Evolutionary conservation across 2,329 filamentous ascomycete species (phyloP).

Genomic region (Cladosporium sp.): DNA sequence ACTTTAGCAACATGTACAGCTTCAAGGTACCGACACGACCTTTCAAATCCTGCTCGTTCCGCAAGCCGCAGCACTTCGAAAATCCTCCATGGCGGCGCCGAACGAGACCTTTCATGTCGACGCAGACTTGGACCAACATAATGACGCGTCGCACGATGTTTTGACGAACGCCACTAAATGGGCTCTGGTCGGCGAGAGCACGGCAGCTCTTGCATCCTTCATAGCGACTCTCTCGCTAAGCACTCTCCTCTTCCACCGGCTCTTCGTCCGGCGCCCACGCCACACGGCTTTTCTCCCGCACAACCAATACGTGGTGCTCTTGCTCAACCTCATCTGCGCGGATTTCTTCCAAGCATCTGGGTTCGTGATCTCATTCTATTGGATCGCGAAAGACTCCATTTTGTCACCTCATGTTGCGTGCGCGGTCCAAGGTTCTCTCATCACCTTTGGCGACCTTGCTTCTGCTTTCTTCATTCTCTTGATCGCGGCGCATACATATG

Average conservation of each 20-base stretch:
- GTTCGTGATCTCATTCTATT: constrained; percentile 60
- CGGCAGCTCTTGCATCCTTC: constrained; percentile 29
- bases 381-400: constrained; percentile 53
- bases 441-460: constrained; percentile 62
- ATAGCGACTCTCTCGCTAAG: constrained; percentile 25
- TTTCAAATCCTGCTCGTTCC: no score
- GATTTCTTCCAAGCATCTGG: constrained; percentile 63
- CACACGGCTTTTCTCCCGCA: constrained; percentile 29
- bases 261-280: constrained; percentile 29
- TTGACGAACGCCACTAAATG: constrained; percentile 20
- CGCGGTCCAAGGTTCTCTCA: constrained; percentile 64
- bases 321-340: constrained; percentile 65
- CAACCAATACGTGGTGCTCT: constrained; percentile 66
- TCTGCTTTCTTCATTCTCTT: constrained; percentile 63
- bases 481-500: constrained; percentile 64
- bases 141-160: neutral
- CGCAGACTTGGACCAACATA: constrained; percentile 15
- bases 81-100: neutral
- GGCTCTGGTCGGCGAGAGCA: constrained; percentile 29
- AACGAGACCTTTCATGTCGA: neutral
- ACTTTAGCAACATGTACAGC: no score
- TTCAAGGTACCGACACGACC: neutral
- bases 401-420: constrained; percentile 53
- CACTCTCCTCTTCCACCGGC: constrained; percentile 27
- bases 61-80: neutral